Evolutionary conservation across 1,139 yeast species (phyloP), one percentile per base, ranked within the genome.

Genomic region (Taphrina sp.): DNA sequence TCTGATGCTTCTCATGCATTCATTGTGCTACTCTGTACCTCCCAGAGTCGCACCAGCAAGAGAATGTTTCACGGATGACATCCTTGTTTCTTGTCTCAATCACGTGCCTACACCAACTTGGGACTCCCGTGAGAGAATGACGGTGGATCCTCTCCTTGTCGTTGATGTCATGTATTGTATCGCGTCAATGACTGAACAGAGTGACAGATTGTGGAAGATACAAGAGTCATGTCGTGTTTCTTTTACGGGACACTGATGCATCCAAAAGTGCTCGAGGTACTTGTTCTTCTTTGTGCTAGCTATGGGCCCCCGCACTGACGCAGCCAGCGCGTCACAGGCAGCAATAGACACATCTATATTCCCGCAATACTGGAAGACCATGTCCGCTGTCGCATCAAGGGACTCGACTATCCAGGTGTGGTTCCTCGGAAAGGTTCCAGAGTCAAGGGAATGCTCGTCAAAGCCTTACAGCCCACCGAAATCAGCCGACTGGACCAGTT

Each of bases 161-260:
- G n/a, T n/a, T n/a, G n/a, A n/a, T n/a, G n/a, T n/a, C n/a, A n/a
- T n/a, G n/a, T n/a, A n/a, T n/a, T n/a, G n/a, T n/a, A n/a, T n/a
- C n/a, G n/a, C n/a, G n/a, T n/a, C n/a, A n/a, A n/a, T n/a, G n/a
- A n/a, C n/a, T n/a, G n/a, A n/a, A n/a, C n/a, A n/a, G n/a, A n/a
- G n/a, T n/a, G n/a, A n/a, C n/a, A n/a, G n/a, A n/a, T n/a, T n/a
- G n/a, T n/a, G n/a, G n/a, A n/a, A n/a, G n/a, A n/a, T n/a, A n/a
- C n/a, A n/a, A 26, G 31, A 7, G 31, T 12, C 7, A 26, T 26
- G 8, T 49, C 54, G 22, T 42, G 52, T 37, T 47, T 52, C 47
- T 42, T 53, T 47, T 44, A 56, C 24, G 53, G 59, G 26, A 56
- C 56, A 3, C 56, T 55, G 28, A 55, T 51, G 58, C 56, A 56